Percentiles rank a stretch among this genome's conserved stretches.
Evolutionary conservation across 1,284 basidiomycete genomes (phyloP).

Genomic region (Melampsora americana): DNA sequence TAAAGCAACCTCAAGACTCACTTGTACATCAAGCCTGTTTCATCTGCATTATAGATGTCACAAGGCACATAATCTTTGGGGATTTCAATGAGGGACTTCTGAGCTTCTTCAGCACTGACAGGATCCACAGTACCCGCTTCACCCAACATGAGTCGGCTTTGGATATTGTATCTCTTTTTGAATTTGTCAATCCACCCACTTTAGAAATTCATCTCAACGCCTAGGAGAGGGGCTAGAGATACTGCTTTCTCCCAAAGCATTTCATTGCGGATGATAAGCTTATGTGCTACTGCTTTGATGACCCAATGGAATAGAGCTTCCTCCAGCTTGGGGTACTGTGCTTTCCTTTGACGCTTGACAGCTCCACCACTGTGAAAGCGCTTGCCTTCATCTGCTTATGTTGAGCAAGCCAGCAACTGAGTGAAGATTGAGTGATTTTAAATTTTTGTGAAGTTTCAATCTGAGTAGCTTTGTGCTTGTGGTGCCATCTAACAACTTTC

Average conservation of each 20-base stretch:
- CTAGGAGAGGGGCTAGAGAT: constrained; percentile 46
- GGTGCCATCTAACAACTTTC: background rate
- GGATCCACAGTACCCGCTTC: background rate
- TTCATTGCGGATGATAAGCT: constrained; percentile 49
- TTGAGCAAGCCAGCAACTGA: background rate
- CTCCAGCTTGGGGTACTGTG: constrained; percentile 51
- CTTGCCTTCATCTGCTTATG: background rate
- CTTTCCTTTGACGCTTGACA: background rate
- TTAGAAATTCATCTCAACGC: constrained; percentile 50
- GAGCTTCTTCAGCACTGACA: background rate
- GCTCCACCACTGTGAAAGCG: background rate
- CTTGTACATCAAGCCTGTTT: constrained; percentile 4
- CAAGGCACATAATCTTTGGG: background rate
- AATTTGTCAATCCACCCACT: constrained; percentile 5
- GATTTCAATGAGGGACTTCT: background rate
- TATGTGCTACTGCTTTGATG: constrained; percentile 51
- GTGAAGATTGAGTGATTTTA: background rate
- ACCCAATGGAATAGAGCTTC: constrained; percentile 53
- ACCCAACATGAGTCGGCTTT: background rate
- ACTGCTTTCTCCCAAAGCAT: constrained; percentile 51
- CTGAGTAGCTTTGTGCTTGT: background rate
- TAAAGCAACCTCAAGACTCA: background rate
- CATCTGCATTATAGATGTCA: background rate
- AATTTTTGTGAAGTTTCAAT: background rate
- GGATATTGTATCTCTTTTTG: background rate